phyloP scores from a whole-genome alignment of 2,329 filamentous ascomycete genomes.

The Rachicladosporium sp. region DNA sequence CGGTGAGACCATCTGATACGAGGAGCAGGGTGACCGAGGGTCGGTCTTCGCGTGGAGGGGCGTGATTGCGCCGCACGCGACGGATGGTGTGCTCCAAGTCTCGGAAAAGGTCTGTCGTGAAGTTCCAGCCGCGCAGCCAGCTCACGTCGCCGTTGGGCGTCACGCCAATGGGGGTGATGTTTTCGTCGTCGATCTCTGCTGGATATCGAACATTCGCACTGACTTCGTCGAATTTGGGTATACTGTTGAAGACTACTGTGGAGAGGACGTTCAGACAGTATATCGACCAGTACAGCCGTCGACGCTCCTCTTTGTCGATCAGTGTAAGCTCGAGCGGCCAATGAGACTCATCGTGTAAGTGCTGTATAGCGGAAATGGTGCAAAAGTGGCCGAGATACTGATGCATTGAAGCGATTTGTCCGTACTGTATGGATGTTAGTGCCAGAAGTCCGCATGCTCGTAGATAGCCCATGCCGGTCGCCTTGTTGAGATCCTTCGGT shows the following conservation, averaged over 20 bases:
- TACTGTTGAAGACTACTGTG: conserved; percentile 40
- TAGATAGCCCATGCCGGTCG: conserved; percentile 30
- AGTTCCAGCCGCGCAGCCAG: conserved; percentile 48
- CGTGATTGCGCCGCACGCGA: conserved; percentile 11
- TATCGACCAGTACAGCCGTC: conserved; percentile 43
- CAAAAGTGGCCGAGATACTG: conserved; percentile 40
- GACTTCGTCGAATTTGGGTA: conserved; percentile 34
- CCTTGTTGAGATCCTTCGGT: conserved; percentile 25
- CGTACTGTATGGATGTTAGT: conserved; percentile 40
- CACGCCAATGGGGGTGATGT: conserved; percentile 4
- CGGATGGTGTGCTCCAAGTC: conserved; percentile 41
- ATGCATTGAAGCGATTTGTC: conserved; percentile 38
- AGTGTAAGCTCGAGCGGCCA: conserved; percentile 37
- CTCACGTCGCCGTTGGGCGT: conserved; percentile 10
- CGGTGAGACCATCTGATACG: conserved; percentile 15
- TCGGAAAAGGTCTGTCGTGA: conserved; percentile 44
- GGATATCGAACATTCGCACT: conserved; percentile 38
- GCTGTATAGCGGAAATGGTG: conserved; percentile 36
- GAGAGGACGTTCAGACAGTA: conserved; percentile 46
- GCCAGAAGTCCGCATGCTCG: conserved; percentile 37
- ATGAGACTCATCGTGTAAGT: conserved; percentile 41
- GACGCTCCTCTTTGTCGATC: conserved; percentile 38
- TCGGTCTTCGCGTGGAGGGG: conserved; percentile 12
- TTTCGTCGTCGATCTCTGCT: conserved; percentile 35
- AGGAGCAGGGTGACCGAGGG: conserved; percentile 16